Evolutionary conservation across 139 green algal species (phyloP), one percentile per base, ranked within the genome.

Genomic region (Chlorella vulgaris): DNA sequence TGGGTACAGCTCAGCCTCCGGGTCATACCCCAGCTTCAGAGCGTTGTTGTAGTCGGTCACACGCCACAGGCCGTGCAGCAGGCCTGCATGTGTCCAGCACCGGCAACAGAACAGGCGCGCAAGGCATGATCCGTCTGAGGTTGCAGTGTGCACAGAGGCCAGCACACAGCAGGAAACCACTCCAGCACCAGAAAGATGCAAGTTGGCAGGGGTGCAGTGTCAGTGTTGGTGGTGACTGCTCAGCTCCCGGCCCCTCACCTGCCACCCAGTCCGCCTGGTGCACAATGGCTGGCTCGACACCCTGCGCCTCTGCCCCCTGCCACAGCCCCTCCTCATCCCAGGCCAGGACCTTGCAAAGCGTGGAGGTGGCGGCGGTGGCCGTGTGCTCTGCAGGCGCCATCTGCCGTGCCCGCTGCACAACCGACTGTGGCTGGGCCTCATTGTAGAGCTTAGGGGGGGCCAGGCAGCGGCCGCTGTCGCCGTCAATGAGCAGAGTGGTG

Each of bases 31-130:
- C 42, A 98, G 84, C 88, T 99, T 99, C 21, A 99, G 89, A 2
- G 91, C 89, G 71, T 99, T 99, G 91, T 98, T 98, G 83, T 90
- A 98, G 88, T 99, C 96, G 0, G 86, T 94, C 4, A 89, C 81
- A 24, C 74, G 82, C 29, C 63, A 63, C 61, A 83, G 38, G n/a
- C 88, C 87, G 67, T 95, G 92, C 62, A 97, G 79, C 69, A 94
- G 74, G 15, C 74, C 91, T 65, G 55, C 55, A 58, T 10, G 47
- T 58, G 47, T n/a, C n/a, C n/a, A n/a, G n/a, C n/a, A n/a, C n/a
- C n/a, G n/a, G n/a, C n/a, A n/a, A n/a, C n/a, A n/a, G n/a, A n/a
- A n/a, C n/a, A n/a, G n/a, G n/a, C n/a, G n/a, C n/a, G n/a, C n/a
- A n/a, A n/a, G n/a, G n/a, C n/a, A n/a, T n/a, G n/a, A n/a, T n/a